Conservation (phyloP, 495 filamentous ascomycete species). For the Aspergillus mulundensis region DNA sequence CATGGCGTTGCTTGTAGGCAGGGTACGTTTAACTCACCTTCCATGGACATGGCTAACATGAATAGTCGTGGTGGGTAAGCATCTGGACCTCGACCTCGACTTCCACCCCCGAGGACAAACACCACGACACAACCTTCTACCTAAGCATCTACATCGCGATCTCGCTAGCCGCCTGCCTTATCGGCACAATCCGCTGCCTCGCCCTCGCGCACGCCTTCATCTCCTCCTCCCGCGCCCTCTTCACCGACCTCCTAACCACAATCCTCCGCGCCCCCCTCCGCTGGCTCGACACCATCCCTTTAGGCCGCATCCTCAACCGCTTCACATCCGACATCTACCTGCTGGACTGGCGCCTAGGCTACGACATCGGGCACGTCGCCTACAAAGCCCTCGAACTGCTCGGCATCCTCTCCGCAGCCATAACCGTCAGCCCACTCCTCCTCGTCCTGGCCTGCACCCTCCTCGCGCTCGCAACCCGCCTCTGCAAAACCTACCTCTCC, state of each 20-base stretch:
- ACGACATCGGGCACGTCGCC: conserved; percentile 53
- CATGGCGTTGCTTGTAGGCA: conserved; percentile 47
- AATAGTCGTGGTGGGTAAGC: conserved; percentile 59
- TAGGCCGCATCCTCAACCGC: conserved; percentile 71
- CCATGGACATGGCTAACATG: conserved; percentile 5
- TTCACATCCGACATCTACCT: conserved; percentile 72
- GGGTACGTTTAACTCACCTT: conserved; percentile 35
- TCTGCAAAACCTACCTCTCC: conserved; percentile 57
- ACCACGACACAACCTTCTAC: conserved; percentile 46
- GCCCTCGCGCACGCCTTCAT: conserved; percentile 56
- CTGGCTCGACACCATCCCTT: conserved; percentile 76
- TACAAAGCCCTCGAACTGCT: conserved; percentile 41
- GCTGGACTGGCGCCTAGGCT: conserved; percentile 58
- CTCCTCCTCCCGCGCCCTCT: conserved; percentile 57
- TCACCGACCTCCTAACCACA: conserved; percentile 57
- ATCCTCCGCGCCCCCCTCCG: conserved; percentile 65
- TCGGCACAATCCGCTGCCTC: conserved; percentile 55
- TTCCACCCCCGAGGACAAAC: too few relatives aligned
- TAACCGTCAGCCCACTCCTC: conserved; percentile 27
- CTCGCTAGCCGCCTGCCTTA: conserved; percentile 51
- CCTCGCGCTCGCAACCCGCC: conserved; percentile 45
- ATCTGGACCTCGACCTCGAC: too few relatives aligned
- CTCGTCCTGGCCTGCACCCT: conserved; percentile 22
- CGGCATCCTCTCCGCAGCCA: conserved; percentile 26
- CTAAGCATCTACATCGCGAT: conserved; percentile 62